These are phyloP conservation scores for Lepiota venenata DNA, from an alignment of 768 basidiomycete genomes.

Conservation along the genomic window DNA sequence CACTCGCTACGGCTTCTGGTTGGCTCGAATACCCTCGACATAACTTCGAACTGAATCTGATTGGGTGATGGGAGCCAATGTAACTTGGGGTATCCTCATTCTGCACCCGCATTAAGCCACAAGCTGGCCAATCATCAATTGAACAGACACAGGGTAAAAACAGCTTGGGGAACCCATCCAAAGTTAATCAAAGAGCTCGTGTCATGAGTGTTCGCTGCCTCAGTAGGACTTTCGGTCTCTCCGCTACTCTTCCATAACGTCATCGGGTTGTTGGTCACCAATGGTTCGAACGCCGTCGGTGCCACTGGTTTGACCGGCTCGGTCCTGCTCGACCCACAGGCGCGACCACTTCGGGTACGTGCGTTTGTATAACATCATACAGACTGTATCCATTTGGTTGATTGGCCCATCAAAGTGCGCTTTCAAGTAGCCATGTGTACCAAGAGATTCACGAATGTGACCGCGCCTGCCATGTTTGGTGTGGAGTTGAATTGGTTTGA, in stretches of 20 bases:
- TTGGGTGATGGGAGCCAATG: too few relatives aligned
- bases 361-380: conserved; percentile 93
- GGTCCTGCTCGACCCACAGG: conserved; percentile 37
- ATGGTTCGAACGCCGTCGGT: neutral
- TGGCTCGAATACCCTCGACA: neutral
- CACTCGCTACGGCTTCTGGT: neutral
- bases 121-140: too few relatives aligned
- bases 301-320: neutral
- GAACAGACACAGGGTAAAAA: too few relatives aligned
- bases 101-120: too few relatives aligned
- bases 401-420: conserved; percentile 92
- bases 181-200: too few relatives aligned
- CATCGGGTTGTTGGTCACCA: conserved; percentile 4
- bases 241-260: conserved; percentile 11
- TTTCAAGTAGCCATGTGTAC: conserved; percentile 98
- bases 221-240: neutral
- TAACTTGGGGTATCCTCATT: too few relatives aligned
- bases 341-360: conserved; percentile 87
- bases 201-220: too few relatives aligned
- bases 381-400: conserved; percentile 95
- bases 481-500: conserved; percentile 88
- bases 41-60: too few relatives aligned
- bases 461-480: conserved; percentile 90
- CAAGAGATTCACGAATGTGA: conserved; percentile 88
- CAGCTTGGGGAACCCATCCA: too few relatives aligned